These are phyloP conservation scores for Trichophyton equinum DNA, from an alignment of 2,329 filamentous ascomycete species.

Conservation along the genomic window DNA sequence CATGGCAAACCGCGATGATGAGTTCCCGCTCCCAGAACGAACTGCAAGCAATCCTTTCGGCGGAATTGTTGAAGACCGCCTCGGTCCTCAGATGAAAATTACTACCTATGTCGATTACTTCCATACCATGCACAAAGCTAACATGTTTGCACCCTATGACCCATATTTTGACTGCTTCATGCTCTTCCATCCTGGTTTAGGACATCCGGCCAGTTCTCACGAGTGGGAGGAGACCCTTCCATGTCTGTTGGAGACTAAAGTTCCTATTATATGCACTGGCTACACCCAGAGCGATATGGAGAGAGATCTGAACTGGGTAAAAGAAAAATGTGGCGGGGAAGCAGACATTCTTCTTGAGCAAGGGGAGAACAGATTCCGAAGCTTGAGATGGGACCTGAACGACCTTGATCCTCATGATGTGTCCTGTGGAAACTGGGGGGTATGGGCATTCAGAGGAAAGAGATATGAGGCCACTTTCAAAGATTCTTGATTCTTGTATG, in stretches of 20 bases:
- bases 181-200: slow-evolving; percentile 90
- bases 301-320: slow-evolving; percentile 80
- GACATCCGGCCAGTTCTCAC: slow-evolving; percentile 81
- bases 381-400: slow-evolving; percentile 91
- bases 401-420: slow-evolving; percentile 89
- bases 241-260: slow-evolving; percentile 83
- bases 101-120: slow-evolving; percentile 97
- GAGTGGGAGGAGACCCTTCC: slow-evolving; percentile 92
- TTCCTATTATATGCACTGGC: slow-evolving; percentile 85
- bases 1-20: slow-evolving; percentile 85
- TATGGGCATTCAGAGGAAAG: slow-evolving; percentile 97
- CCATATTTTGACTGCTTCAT: slow-evolving; percentile 98
- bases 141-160: slow-evolving; percentile 86
- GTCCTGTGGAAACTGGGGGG: slow-evolving; percentile 90
- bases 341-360: slow-evolving; percentile 86
- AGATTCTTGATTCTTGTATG: slow-evolving; percentile 11
- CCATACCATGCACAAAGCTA: slow-evolving; percentile 84
- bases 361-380: slow-evolving; percentile 87
- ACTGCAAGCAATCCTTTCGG: slow-evolving; percentile 83
- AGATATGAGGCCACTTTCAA: slow-evolving; percentile 35
- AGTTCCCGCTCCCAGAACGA: slow-evolving; percentile 79
- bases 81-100: slow-evolving; percentile 86
- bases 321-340: slow-evolving; percentile 73
- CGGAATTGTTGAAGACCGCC: slow-evolving; percentile 80
- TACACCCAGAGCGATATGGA: slow-evolving; percentile 95